Evolutionary conservation across 2,329 filamentous ascomycete genomes (phyloP).

Genomic region (Apiospora phragmitis): DNA sequence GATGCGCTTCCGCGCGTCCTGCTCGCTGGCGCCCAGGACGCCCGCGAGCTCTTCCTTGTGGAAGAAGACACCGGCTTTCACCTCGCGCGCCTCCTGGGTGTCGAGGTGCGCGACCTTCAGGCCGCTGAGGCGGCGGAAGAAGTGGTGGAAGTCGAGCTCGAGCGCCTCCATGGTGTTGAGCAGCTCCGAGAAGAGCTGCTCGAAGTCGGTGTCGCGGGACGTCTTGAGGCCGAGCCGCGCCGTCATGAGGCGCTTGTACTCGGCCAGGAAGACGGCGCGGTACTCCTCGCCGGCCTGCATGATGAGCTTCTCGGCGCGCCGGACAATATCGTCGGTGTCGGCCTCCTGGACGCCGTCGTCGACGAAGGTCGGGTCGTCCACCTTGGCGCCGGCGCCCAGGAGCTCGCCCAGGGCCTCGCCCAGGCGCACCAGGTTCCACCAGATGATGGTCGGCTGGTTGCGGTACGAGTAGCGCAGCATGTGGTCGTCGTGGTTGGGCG

Average conservation of each 20-base stretch:
- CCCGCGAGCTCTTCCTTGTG: constrained; percentile 69
- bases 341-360: constrained; percentile 66
- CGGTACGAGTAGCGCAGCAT: constrained; percentile 86
- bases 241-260: constrained; percentile 87
- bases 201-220: constrained; percentile 72
- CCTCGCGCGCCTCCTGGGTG: constrained; percentile 62
- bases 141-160: constrained; percentile 91
- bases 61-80: constrained; percentile 75
- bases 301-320: constrained; percentile 82
- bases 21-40: constrained; percentile 50
- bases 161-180: constrained; percentile 79
- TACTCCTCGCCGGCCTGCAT: constrained; percentile 81
- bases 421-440: constrained; percentile 95
- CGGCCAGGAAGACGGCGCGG: constrained; percentile 80
- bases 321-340: constrained; percentile 69
- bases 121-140: constrained; percentile 77
- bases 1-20: constrained; percentile 65
- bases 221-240: constrained; percentile 73
- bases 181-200: constrained; percentile 76
- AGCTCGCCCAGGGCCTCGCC: constrained; percentile 88
- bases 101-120: constrained; percentile 64
- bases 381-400: constrained; percentile 71
- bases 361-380: constrained; percentile 73
- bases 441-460: constrained; percentile 94
- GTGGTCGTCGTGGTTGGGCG: constrained; percentile 94